phyloP scores from a whole-genome alignment of 2,329 filamentous ascomycete species.

The Ustulina deusta region DNA sequence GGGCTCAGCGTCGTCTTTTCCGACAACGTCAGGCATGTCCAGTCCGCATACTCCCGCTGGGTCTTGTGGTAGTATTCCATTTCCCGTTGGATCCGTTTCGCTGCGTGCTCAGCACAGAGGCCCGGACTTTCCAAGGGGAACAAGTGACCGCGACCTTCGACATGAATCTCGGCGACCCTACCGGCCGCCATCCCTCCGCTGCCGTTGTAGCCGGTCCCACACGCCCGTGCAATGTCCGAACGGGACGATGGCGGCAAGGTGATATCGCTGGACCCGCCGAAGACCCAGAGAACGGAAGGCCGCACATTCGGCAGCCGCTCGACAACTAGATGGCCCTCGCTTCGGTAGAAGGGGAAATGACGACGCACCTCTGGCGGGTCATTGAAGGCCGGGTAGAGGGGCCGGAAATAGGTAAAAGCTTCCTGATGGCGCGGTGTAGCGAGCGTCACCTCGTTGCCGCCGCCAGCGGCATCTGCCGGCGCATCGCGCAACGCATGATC shows the following conservation, averaged over 20 bases:
- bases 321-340: conserved; percentile 20
- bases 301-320: conserved; percentile 22
- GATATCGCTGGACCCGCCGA: conserved; percentile 16
- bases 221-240: not conserved
- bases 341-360: conserved; percentile 19
- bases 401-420: conserved; percentile 78
- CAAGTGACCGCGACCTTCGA: conserved; percentile 25
- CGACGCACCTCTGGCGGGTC: conserved; percentile 8
- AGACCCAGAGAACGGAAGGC: conserved; percentile 25
- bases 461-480: conserved; percentile 58
- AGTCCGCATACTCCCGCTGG: conserved; percentile 18
- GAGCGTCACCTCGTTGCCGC: conserved; percentile 69
- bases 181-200: conserved; percentile 26
- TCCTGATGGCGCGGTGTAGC: conserved; percentile 87
- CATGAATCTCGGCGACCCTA: conserved; percentile 18
- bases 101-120: conserved; percentile 17
- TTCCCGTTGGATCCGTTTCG: conserved; percentile 21
- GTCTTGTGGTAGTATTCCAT: conserved; percentile 11
- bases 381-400: conserved; percentile 55
- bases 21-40: conserved; percentile 6
- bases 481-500: conserved; percentile 76
- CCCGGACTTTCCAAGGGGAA: conserved; percentile 21
- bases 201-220: conserved; percentile 19
- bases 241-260: not conserved
- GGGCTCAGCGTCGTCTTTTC: conserved; percentile 21